Percentiles rank a stretch among this genome's conserved stretches.
These are phyloP conservation scores for Termitomyces sp. DNA, from an alignment of 768 basidiomycete genomes.

Conservation along the genomic window DNA sequence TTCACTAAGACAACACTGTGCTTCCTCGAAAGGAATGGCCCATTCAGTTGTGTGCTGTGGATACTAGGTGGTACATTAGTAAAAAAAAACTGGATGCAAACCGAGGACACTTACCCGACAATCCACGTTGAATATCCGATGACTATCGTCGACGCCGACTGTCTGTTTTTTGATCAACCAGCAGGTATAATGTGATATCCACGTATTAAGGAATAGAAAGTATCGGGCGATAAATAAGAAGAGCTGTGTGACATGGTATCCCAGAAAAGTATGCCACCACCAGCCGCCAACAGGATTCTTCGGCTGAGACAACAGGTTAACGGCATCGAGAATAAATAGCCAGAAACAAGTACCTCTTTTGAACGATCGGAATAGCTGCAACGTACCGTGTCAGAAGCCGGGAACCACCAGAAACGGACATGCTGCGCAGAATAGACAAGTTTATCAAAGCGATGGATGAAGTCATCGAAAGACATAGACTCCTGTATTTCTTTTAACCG, in stretches of 20 bases:
- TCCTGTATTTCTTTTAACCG: constrained; percentile 71
- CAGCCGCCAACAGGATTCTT: constrained; percentile 51
- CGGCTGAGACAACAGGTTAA: constrained; percentile 36
- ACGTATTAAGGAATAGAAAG: constrained; percentile 57
- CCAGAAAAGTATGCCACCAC: constrained; percentile 71
- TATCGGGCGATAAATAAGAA: constrained; percentile 76
- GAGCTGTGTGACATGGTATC: constrained; percentile 79
- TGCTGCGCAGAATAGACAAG: constrained; percentile 73
- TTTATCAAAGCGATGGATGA: constrained; percentile 51
- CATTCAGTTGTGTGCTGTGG: constrained; percentile 95
- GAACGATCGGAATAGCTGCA: constrained; percentile 77
- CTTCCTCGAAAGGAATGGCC: constrained; percentile 75
- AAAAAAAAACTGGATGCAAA: neutral
- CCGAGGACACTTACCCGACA: constrained; percentile 62
- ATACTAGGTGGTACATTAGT: constrained; percentile 46
- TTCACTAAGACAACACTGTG: constrained; percentile 66
- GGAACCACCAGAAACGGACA: constrained; percentile 96
- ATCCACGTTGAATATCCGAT: constrained; percentile 89
- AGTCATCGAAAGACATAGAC: constrained; percentile 59
- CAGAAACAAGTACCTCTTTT: constrained; percentile 51
- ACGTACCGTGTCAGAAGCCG: constrained; percentile 68
- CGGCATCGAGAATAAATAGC: constrained; percentile 3
- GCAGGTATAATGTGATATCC: constrained; percentile 58
- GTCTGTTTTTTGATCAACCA: constrained; percentile 62
- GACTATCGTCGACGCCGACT: constrained; percentile 71